Evolutionary conservation across 164 flowering plant species (phyloP).

Genomic region (Stephania yunnanensis): DNA sequence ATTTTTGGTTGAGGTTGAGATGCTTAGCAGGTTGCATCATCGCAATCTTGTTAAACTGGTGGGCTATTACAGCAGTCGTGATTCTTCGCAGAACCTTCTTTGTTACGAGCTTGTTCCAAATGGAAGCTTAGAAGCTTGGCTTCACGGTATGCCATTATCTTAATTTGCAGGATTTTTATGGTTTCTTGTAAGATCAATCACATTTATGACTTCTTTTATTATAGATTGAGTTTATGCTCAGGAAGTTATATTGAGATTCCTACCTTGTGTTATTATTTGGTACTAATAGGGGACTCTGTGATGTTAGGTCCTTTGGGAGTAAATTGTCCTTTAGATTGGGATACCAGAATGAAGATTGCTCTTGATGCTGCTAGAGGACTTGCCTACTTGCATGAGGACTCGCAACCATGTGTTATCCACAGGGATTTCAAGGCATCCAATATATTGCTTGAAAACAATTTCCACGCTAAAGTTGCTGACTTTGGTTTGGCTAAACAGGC

Average conservation of each 20-base stretch:
- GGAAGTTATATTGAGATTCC: neutral
- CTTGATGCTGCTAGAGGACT: slow-evolving; percentile 99
- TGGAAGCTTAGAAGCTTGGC: slow-evolving; percentile 97
- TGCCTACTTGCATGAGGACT: slow-evolving; percentile 95
- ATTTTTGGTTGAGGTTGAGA: slow-evolving; percentile 91
- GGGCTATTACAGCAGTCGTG: slow-evolving; percentile 77
- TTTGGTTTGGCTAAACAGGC: slow-evolving; percentile 98
- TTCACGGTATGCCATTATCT: slow-evolving; percentile 65
- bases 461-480: slow-evolving; percentile 94
- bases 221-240: neutral
- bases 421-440: slow-evolving; percentile 98
- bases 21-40: slow-evolving; percentile 98
- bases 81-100: slow-evolving; percentile 79
- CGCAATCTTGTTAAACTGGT: slow-evolving; percentile 97
- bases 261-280: neutral
- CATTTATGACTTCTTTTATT: neutral
- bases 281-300: slow-evolving; percentile 6
- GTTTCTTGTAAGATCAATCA: neutral
- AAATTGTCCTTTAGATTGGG: slow-evolving; percentile 92
- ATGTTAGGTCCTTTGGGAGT: slow-evolving; percentile 73
- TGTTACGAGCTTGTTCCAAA: slow-evolving; percentile 96
- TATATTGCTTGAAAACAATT: slow-evolving; percentile 87
- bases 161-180: neutral
- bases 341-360: slow-evolving; percentile 96
- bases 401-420: slow-evolving; percentile 95